Evolutionary conservation across 768 basidiomycete genomes (phyloP).

Genomic region (Boletus rubroflammeus): DNA sequence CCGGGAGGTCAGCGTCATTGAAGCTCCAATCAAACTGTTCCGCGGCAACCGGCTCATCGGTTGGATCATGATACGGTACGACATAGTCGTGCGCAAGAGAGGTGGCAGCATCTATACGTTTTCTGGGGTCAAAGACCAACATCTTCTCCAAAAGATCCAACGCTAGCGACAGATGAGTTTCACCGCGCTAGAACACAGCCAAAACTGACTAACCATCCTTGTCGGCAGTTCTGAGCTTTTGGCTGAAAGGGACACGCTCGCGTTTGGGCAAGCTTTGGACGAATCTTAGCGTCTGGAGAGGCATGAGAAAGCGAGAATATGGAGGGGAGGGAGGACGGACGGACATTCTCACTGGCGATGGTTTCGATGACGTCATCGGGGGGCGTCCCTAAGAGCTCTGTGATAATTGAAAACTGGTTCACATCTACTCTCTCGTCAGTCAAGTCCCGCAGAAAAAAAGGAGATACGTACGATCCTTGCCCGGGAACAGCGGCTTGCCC

Average conservation of each 20-base stretch:
- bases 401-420: slow-evolving; percentile 99
- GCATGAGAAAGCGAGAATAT: slow-evolving; percentile 11
- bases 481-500: slow-evolving; percentile 97
- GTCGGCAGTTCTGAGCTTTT: slow-evolving; percentile 88
- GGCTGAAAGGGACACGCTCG: slow-evolving; percentile 90
- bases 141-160: slow-evolving; percentile 96
- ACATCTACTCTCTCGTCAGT: slow-evolving; percentile 64
- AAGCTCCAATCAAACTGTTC: slow-evolving; percentile 99
- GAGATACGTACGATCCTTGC: slow-evolving; percentile 89
- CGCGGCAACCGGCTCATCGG: slow-evolving; percentile 90
- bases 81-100: slow-evolving; percentile 94
- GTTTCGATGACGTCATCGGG: slow-evolving; percentile 99
- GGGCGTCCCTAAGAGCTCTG: slow-evolving; percentile 95
- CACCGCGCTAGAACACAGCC: not conserved
- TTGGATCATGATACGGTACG: slow-evolving; percentile 96
- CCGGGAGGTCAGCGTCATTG: slow-evolving; percentile 97
- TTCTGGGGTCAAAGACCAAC: slow-evolving; percentile 97
- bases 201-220: slow-evolving; percentile 60
- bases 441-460: not conserved
- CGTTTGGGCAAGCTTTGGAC: slow-evolving; percentile 98
- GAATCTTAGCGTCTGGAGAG: slow-evolving; percentile 86
- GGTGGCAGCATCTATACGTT: slow-evolving; percentile 90
- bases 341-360: slow-evolving; percentile 94
- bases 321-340: slow-evolving; percentile 34
- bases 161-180: slow-evolving; percentile 44